Evolutionary conservation across 1,284 basidiomycete genomes (phyloP), one percentile per base, ranked within the genome.

Genomic region (Peniophora sp.): DNA sequence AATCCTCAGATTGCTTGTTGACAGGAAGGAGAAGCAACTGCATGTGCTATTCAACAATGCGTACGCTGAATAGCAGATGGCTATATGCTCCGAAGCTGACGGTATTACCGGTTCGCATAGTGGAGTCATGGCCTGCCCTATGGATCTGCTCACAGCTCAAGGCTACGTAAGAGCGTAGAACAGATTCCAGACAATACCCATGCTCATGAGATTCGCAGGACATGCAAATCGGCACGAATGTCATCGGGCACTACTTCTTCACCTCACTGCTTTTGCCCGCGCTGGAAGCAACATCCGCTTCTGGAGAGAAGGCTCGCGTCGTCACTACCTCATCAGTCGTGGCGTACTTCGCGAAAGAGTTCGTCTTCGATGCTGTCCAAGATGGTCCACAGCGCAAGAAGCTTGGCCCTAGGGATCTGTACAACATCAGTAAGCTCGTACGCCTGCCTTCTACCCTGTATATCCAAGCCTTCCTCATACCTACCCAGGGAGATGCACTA

Each of bases 211-310:
- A 6, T 6, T 32, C 27, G 12, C 12, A 32, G 27, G 78, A 84
- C 43, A 59, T 81, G 2, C 79, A 81, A 56, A 81, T 81, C 50
- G 83, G 81, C 1, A 81, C 78, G 8, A 85, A 84, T 58, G 70
- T 73, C 34, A 61, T 83, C 22, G 74, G 56, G 0, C 77, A 73
- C 63, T 77, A 73, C 56, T 72, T 71, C 52, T 70, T 84, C 50
- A 78, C 80, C 2, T 61, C 66, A 17, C 64, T 72, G 3, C 69
- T 79, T 27, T 56, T 78, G 6, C 75, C 77, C 0, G 61, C 66
- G 0, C 65, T 79, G 1, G 55, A 68, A 19, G 61, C 63, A 0
- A 9, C 66, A 2, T 59, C 63, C 3, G 54, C 58, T 44, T 53
- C 59, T 8, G 16, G 64, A 0, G 58, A 67, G 17, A 71, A 72